Conservation (phyloP, 306 rosid genomes). For the Acacia acuminata region DNA sequence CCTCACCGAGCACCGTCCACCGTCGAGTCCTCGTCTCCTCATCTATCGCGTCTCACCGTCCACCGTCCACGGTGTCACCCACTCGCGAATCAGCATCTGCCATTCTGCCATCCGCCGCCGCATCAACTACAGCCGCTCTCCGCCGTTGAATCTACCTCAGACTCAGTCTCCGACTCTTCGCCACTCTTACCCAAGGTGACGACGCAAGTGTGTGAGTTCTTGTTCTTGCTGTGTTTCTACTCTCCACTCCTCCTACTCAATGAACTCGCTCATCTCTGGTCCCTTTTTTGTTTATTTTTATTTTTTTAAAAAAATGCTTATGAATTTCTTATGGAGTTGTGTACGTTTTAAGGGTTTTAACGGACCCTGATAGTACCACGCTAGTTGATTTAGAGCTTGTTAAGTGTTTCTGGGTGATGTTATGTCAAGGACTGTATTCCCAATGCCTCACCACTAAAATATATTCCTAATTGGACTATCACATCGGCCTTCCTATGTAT, state of each 20-base stretch:
- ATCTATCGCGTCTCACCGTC: too few relatives aligned
- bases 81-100: too few relatives aligned
- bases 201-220: conserved; percentile 79
- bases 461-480: not conserved
- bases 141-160: too few relatives aligned
- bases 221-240: not conserved
- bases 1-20: too few relatives aligned
- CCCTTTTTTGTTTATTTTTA: not conserved
- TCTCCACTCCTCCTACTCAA: not conserved
- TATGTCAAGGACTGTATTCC: not conserved
- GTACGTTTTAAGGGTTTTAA: not conserved
- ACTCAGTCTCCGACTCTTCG: too few relatives aligned
- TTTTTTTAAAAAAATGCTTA: not conserved
- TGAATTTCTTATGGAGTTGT: not conserved
- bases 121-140: too few relatives aligned
- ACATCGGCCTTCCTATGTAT: not conserved
- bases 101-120: too few relatives aligned
- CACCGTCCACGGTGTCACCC: too few relatives aligned
- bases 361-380: not conserved
- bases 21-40: too few relatives aligned
- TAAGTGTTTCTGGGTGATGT: not conserved
- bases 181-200: too few relatives aligned
- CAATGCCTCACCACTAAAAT: not conserved
- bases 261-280: not conserved
- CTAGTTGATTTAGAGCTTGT: not conserved